Evolutionary conservation across 257 asterid genomes (phyloP), one percentile per base, ranked within the genome.

Genomic region (Capsicum chinense): DNA sequence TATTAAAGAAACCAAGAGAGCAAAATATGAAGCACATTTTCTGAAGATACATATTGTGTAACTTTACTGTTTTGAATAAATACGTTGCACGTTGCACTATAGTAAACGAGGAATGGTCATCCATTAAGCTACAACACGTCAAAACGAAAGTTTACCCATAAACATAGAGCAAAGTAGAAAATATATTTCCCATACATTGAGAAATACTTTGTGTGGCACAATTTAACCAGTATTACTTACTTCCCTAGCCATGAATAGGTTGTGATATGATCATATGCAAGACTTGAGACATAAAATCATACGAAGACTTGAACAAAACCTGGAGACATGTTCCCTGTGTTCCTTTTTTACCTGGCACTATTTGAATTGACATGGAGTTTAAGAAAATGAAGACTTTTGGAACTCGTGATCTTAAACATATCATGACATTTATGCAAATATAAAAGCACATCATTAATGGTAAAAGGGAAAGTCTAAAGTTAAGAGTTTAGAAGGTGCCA

Each of bases 1-100:
- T 96, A 92, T 86, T 84, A 79, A 81, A 76, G 79, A 87, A 85
- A 62, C 67, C 87, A 21, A 26, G 68, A n/a, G 19, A 57, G 48
- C 66, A 4, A 13, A 83, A 33, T 4, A 76, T 52, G 9, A 81
- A 60, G 47, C 42, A 80, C 21, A 35, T 47, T 13, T 14, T 50
- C 26, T 52, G 19, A 76, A 26, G 35, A 9, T 42, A 79, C 58
- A 80, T 17, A 39, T 17, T 9, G 54, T 58, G 14, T 50, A 14
- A 67, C 58, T 54, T 11, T 7, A 42, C 19, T 39, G 14, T 9
- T 39, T 17, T 11, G 19, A 47, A 64, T 13, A 66, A 33, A 76
- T 21, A 76, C 7, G 48, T 76, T 13, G 81, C 48, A 14, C 26
- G 26, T 76, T 13, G 81, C 48, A 14, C 15, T 50, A 52, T 52